Conservation (phyloP, 495 filamentous ascomycete genomes). For the Glonium stellatum region DNA sequence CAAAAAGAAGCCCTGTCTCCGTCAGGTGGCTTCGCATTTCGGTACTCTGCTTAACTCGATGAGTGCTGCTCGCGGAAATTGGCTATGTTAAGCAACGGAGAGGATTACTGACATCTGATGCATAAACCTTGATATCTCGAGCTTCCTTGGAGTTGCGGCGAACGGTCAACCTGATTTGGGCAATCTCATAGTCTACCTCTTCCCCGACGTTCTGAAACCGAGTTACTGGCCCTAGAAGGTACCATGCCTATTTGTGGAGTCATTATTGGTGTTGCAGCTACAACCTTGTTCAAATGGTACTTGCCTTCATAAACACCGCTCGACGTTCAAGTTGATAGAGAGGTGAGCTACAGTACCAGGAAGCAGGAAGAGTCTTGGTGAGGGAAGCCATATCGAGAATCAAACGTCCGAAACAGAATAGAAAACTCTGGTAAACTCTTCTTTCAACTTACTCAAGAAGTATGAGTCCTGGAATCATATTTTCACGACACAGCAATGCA, state of each 20-base stretch:
- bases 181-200: conserved; percentile 49
- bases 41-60: conserved; percentile 7
- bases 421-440: neutral
- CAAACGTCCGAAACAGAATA: neutral
- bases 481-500: neutral
- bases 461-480: neutral
- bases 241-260: conserved; percentile 44
- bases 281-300: neutral
- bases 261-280: neutral
- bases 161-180: conserved; percentile 42
- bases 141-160: conserved; percentile 31
- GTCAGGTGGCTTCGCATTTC: conserved; percentile 45
- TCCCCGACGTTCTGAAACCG: conserved; percentile 43
- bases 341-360: conserved; percentile 3
- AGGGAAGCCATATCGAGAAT: neutral
- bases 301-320: neutral
- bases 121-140: conserved; percentile 37
- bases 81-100: neutral
- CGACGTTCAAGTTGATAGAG: conserved; percentile 3
- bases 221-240: conserved; percentile 55
- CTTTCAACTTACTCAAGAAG: no score
- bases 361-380: neutral
- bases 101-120: conserved; percentile 30
- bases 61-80: neutral
- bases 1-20: conserved; percentile 49